Conservation (phyloP, 495 filamentous ascomycete genomes). For the Cairneyella variabilis region DNA sequence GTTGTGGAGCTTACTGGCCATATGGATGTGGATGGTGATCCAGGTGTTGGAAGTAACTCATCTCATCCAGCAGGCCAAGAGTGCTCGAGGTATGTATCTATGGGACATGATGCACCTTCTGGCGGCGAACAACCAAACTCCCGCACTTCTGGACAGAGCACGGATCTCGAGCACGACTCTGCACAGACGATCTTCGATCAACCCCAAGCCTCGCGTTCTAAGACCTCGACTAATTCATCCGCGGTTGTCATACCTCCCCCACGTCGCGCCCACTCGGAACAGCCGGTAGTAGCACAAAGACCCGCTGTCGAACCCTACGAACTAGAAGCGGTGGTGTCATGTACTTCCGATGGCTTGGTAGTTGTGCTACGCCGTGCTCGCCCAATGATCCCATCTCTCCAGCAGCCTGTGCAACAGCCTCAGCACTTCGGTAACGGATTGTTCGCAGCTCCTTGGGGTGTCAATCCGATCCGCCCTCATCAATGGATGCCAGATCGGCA, state of each 20-base stretch:
- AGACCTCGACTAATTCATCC: slow-evolving; percentile 18
- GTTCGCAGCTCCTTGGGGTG: slow-evolving; percentile 76
- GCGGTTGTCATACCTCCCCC: background rate
- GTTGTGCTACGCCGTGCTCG: slow-evolving; percentile 76
- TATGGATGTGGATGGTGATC: slow-evolving; percentile 35
- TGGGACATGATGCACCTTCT: background rate
- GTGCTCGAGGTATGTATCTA: background rate
- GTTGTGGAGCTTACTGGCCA: slow-evolving; percentile 15
- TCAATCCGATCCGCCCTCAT: slow-evolving; percentile 35
- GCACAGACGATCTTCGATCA: slow-evolving; percentile 13
- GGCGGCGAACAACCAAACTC: background rate
- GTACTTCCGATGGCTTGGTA: slow-evolving; percentile 84
- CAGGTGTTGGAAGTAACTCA: background rate
- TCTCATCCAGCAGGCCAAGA: background rate
- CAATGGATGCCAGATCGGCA: slow-evolving; percentile 29
- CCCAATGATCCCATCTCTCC: slow-evolving; percentile 59
- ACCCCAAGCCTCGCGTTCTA: slow-evolving; percentile 6
- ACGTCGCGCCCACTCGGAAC: background rate
- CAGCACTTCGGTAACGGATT: slow-evolving; percentile 63
- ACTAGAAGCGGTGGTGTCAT: slow-evolving; percentile 84
- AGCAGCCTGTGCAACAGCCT: slow-evolving; percentile 39
- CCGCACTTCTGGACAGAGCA: slow-evolving; percentile 8
- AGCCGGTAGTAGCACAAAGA: background rate
- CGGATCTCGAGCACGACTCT: slow-evolving; percentile 15
- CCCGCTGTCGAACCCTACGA: slow-evolving; percentile 45